A percentile compares a stretch with the other conserved stretches of the same genome.
These are phyloP conservation scores for Chalciporus chontae DNA, from an alignment of 768 basidiomycete species.

Conservation along the genomic window DNA sequence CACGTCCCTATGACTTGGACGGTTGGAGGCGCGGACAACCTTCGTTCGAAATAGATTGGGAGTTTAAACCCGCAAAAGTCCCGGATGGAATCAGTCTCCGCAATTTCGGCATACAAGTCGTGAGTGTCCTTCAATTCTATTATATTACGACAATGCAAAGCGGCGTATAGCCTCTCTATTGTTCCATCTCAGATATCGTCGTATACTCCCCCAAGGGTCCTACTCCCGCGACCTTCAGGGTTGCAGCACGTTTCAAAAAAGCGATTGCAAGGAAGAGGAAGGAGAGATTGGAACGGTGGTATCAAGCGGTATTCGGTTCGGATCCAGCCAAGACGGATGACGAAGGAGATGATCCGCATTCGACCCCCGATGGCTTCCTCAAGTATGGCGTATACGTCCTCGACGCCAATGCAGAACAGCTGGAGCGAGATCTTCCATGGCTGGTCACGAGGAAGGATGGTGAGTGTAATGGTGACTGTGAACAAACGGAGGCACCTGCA, in stretches of 20 bases:
- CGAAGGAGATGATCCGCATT: slow-evolving; percentile 19
- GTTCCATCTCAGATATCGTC: slow-evolving; percentile 85
- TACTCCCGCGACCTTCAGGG: slow-evolving; percentile 47
- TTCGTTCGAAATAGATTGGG: slow-evolving; percentile 39
- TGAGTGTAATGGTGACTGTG: slow-evolving; percentile 22
- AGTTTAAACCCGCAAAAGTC: slow-evolving; percentile 67
- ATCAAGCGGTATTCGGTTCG: slow-evolving; percentile 12
- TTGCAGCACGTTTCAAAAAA: slow-evolving; percentile 63
- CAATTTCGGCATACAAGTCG: slow-evolving; percentile 88
- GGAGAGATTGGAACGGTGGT: slow-evolving; percentile 39
- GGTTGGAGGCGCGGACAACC: slow-evolving; percentile 17
- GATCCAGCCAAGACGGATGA: slow-evolving; percentile 3
- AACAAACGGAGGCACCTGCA: slow-evolving; percentile 3
- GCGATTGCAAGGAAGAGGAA: slow-evolving; percentile 57
- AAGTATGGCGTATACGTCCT: slow-evolving; percentile 31
- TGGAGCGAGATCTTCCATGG: slow-evolving; percentile 30
- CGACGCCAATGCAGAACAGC: slow-evolving; percentile 24
- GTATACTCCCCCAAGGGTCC: slow-evolving; percentile 76
- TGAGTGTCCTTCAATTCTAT: slow-evolving; percentile 39
- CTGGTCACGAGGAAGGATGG: slow-evolving; percentile 28
- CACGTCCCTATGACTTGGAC: slow-evolving; percentile 18
- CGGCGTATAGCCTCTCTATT: slow-evolving; percentile 65
- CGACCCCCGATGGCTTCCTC: slow-evolving; percentile 26
- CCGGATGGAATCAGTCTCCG: slow-evolving; percentile 81
- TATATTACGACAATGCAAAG: slow-evolving; percentile 6